Evolutionary conservation across 169 alveolate genomes (phyloP), one percentile per base, ranked within the genome.

Genomic region (Plasmodium gallinaceum): DNA sequence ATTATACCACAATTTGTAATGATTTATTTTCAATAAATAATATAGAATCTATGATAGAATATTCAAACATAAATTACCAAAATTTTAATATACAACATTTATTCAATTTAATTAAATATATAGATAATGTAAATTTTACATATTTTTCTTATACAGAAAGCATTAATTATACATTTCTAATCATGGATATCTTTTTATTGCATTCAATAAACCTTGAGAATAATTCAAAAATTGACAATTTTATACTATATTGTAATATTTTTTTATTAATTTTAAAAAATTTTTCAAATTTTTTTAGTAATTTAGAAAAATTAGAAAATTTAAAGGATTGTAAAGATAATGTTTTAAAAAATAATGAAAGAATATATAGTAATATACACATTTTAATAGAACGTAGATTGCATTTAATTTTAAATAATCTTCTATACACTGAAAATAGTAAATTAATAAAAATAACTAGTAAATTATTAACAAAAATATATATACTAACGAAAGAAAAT

Each of bases 131-230:
- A 20, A 42, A 52, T 46, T 66, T 68, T 54, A 32, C 18, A 52
- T 5, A 70, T 22, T 52, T 68, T 46, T 37, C 18, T 16, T 46
- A 37, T 18, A 39, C 68, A 10, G 90, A 80, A 57, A 80, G 85
- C 68, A 26, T 80, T 46, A 66, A 54, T 80, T 80, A 39, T 54
- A 46, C 69, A 37, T 26, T 80, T 14, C 20, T 80, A 16, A 51
- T 80, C 10, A 24, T 80, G 20, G 90, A 80, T 20, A 43, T 80
- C 14, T 80, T 68, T 80, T 71, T 80, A 24, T 24, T 68, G 14
- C 37, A 51, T 61, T 66, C 61, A 14, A 8, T 68, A 7, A 65
- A 80, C 43, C 37, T 62, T 68, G 90, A 68, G 39, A 65, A 18
- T 10, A 12, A 37, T 20, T 43, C 39, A 26, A 69, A 80, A 26